Conservation (phyloP, 805 yeast genomes). For the Yamadazyma insecticola region DNA sequence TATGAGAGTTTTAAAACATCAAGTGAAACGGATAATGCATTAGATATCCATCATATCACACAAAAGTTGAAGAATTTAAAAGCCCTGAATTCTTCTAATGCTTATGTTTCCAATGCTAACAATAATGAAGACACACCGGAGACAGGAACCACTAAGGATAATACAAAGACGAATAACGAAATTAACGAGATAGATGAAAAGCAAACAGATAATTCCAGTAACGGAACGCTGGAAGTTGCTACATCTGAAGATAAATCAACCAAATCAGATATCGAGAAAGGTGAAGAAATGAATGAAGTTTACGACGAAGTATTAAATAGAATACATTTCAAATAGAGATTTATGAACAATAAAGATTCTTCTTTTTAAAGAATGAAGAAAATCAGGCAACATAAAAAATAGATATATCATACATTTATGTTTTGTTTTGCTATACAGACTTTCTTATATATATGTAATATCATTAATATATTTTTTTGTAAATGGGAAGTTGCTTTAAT, state of each 20-base stretch:
- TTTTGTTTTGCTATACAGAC: too few relatives aligned
- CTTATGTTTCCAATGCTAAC: too few relatives aligned
- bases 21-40: conserved; percentile 5
- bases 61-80: conserved; percentile 10
- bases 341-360: neutral
- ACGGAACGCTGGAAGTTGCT: neutral
- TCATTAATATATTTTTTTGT: too few relatives aligned
- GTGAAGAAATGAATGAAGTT: conserved; percentile 13
- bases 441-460: too few relatives aligned
- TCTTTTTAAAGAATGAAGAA: too few relatives aligned
- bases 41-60: conserved; percentile 15
- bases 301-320: conserved; percentile 19
- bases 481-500: too few relatives aligned
- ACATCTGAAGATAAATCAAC: conserved; percentile 3
- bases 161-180: too few relatives aligned
- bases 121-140: conserved; percentile 1
- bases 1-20: conserved; percentile 11
- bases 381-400: too few relatives aligned
- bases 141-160: too few relatives aligned
- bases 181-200: too few relatives aligned
- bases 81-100: too few relatives aligned
- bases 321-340: conserved; percentile 6
- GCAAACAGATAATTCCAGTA: neutral
- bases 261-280: conserved; percentile 1
- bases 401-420: neutral